Evolutionary conservation across 2,329 filamentous ascomycete species (phyloP).

Genomic region (Trichoderma afroharzianum): DNA sequence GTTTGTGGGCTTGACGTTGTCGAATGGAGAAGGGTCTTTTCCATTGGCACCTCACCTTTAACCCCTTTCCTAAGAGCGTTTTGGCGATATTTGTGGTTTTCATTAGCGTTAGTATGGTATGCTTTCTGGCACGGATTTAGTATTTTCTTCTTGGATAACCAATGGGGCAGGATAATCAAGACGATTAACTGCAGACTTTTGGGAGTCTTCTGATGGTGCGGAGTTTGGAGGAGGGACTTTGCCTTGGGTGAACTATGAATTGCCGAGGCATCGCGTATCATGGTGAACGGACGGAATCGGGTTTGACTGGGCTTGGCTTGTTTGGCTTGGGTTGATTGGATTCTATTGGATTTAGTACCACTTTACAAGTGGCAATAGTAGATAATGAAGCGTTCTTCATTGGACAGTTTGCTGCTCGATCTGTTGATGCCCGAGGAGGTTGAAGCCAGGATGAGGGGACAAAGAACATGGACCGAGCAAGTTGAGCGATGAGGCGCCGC

Average conservation of each 20-base stretch:
- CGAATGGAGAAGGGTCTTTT: neutral
- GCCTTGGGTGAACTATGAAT: neutral
- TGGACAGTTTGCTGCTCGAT: neutral
- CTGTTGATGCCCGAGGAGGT: neutral
- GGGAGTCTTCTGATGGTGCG: neutral
- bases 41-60: neutral
- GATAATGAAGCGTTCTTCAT: neutral
- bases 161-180: neutral
- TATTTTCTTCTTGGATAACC: neutral
- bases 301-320: neutral
- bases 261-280: neutral
- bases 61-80: neutral
- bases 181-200: neutral
- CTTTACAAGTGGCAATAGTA: neutral
- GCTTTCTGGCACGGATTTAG: neutral
- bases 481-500: neutral
- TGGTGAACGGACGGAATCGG: neutral
- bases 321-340: neutral
- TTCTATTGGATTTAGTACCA: neutral
- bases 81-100: neutral
- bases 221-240: neutral
- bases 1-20: too few species aligned
- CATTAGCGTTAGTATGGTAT: neutral
- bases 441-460: neutral
- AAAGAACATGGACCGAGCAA: too few species aligned